Base-by-base conservation (phyloP, 2,329 filamentous ascomycete species). In the Verticillium klebahnii region DNA sequence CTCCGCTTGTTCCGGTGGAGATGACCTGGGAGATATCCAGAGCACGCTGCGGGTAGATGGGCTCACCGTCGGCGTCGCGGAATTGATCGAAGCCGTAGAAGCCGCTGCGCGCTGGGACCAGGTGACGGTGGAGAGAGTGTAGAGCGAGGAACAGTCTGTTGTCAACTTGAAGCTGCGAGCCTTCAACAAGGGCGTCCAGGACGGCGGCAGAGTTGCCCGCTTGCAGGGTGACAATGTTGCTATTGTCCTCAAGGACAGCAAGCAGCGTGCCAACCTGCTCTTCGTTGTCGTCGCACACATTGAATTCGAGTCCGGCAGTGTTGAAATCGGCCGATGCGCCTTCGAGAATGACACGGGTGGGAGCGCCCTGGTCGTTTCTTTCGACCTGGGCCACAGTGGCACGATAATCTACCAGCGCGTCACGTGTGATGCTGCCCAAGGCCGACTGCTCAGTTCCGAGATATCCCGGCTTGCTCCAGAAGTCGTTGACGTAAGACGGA, bases 1-100 rank as follows among this genome's bases (percentile, higher is more conserved):
- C 60, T 1, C 63, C 64, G 5, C 52, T 59, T 58, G 64, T 29
- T 5, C 14, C 25, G 14, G 34, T 34, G 5, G 59, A 34, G 6
- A 61, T 54, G 17, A 14, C n/a, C 17, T 32, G 40, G 14, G 45
- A 60, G 19, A 62, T n/a, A 1, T 64, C 36, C 1, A 56, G 5
- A 15, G 50, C 31, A 11, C 66, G 67, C 25, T 63, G 63, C 1
- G 66, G 65, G 54, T 64, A 65, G 15, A 57, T 45, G 5, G 61
- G 60, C 7, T 52, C 52, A 1, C 67, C 66, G 23, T 61, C 55
- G 39, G 40, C 52, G 1, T 58, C 36, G 17, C 62, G 62, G 23
- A 67, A 59, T 15, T 64, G 63, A 34, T 67, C 64, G 32, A 64
- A 66, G 2, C 63, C 66, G 25, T 66, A 60, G 19, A 61, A 61